Base-by-base conservation (phyloP, 2,329 filamentous ascomycete species). In the Zymoseptoria passerinii region DNA sequence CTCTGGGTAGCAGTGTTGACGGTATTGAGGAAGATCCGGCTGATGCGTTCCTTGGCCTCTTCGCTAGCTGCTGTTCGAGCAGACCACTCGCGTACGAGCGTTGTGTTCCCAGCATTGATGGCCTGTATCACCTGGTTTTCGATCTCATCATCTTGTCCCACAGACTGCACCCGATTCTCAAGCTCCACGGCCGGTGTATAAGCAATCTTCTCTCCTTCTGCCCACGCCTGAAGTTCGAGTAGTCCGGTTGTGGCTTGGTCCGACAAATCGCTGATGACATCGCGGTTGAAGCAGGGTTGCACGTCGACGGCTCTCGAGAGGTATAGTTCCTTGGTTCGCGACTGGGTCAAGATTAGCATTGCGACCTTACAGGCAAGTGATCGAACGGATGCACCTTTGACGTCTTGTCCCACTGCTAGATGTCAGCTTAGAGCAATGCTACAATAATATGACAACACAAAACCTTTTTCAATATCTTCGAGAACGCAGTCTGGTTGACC, bases 241-340 rank as follows among this genome's bases (percentile, higher is more conserved):
- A 96, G 78, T 67, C 91, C 95, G n/a, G 91, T 96, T 0, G 94
- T 97, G 8, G 94, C 94, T 76, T 96, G 91, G 66, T 99, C 94
- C 4, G 94, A 96, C 9, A 99, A 82, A 70, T 95, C 92, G 74
- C 92, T 95, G 70, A 99, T 95, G 66, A 97, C 91, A 65, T 95
- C 90, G 51, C 92, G 87, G 74, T 99, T 97, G 81, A 97, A 99
- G 74, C 95, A 97, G 6, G 94, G 94, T 70, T 97, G 94, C 7
- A 97, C 92, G 74, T 99, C 94, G 62, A 99, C 92, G 8, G 94
- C 94, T 60, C 94, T 83, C 8, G 95, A 95, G 40, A 99, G 85
- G 72, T 97, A 99, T 48, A 97, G 83, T 76, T 97, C 94, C 74
- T 99, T 99, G 60, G 94, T 96, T 74, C 92, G 92, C 54, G 92